A percentile compares a stretch with the other conserved stretches of the same genome.
Evolutionary conservation across 352 stramenopile genomes (phyloP).

Genomic region (Globisporangium irregulare): DNA sequence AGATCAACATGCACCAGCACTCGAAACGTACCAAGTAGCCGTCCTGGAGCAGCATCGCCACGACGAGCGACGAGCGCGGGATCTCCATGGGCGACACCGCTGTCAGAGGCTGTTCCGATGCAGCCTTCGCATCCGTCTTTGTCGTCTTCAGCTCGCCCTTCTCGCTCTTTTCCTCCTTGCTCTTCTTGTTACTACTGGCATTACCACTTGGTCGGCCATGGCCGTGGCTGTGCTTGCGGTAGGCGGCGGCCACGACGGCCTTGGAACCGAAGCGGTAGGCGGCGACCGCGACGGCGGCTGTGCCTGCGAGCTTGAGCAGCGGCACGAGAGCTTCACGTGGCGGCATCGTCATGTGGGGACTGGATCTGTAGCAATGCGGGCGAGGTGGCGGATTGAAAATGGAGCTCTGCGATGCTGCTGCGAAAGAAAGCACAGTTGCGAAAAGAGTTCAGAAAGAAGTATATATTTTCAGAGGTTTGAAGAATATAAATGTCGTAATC

Average conservation of each 20-base stretch:
- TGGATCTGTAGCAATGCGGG: neutral
- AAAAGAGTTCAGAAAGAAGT: no score
- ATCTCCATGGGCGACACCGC: conserved; percentile 13
- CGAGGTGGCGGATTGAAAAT: neutral
- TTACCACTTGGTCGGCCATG: neutral
- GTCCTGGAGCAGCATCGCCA: conserved; percentile 49
- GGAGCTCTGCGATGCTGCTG: neutral
- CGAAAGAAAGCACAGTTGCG: no score
- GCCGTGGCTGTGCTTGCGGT: conserved; percentile 11
- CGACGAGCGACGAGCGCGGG: conserved; percentile 28
- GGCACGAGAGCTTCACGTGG: conserved; percentile 29
- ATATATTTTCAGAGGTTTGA: no score
- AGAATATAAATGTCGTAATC: no score
- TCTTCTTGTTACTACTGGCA: conserved; percentile 3
- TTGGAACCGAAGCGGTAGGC: conserved; percentile 24
- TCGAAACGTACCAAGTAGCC: conserved; percentile 32
- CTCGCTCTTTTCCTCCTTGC: conserved; percentile 15
- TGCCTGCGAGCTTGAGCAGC: conserved; percentile 35
- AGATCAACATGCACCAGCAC: neutral
- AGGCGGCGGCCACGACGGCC: conserved; percentile 14
- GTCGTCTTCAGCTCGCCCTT: neutral
- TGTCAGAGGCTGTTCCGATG: conserved; percentile 9
- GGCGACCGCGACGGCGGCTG: conserved; percentile 26
- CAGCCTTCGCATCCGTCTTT: neutral
- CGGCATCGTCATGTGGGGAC: conserved; percentile 14